A percentile compares a stretch with the other conserved stretches of the same genome.
phyloP scores from a whole-genome alignment of 1,284 basidiomycete species.

The Ganoderma lingzhi region DNA sequence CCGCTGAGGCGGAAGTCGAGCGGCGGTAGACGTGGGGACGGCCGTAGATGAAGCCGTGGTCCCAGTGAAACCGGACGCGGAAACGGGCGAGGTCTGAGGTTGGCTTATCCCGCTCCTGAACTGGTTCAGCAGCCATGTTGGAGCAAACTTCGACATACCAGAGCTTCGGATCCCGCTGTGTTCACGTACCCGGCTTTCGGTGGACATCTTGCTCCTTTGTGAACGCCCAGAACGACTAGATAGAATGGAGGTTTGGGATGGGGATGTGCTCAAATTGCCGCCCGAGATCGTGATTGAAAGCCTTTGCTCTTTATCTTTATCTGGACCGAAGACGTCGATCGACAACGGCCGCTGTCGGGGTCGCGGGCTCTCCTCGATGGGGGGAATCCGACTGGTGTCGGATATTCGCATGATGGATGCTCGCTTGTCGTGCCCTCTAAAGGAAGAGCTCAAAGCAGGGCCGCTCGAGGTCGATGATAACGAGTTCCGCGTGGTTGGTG shows the following conservation, averaged over 20 bases:
- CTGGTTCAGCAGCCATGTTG: conserved; percentile 79
- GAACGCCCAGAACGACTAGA: conserved; percentile 58
- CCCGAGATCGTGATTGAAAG: conserved; percentile 44
- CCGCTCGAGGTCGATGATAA: conserved; percentile 46
- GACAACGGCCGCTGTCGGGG: conserved; percentile 57
- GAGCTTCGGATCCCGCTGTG: conserved; percentile 47
- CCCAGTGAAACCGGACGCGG: conserved; percentile 51
- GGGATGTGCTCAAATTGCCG: conserved; percentile 63
- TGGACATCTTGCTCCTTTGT: conserved; percentile 32
- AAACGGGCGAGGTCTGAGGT: conserved; percentile 63
- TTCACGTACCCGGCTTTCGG: conserved; percentile 28
- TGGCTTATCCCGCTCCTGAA: conserved; percentile 71
- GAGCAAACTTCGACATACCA: conserved; percentile 66
- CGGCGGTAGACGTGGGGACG: conserved; percentile 12
- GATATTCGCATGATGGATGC: conserved; percentile 55
- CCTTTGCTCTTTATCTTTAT: conserved; percentile 43
- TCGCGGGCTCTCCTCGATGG: conserved; percentile 76
- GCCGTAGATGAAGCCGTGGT: conserved; percentile 25
- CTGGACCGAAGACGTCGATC: conserved; percentile 43
- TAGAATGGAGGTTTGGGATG: conserved; percentile 72
- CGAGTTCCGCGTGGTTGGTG: conserved; percentile 48
- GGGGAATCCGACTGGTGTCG: conserved; percentile 54
- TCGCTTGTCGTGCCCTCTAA: conserved; percentile 44
- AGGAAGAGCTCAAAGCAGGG: conserved; percentile 43
- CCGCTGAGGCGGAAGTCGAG: conserved; percentile 12